A percentile compares a stretch with the other conserved stretches of the same genome.
These are phyloP conservation scores for Plasmodium yoelii DNA, from an alignment of 169 alveolate genomes.

Conservation along the genomic window DNA sequence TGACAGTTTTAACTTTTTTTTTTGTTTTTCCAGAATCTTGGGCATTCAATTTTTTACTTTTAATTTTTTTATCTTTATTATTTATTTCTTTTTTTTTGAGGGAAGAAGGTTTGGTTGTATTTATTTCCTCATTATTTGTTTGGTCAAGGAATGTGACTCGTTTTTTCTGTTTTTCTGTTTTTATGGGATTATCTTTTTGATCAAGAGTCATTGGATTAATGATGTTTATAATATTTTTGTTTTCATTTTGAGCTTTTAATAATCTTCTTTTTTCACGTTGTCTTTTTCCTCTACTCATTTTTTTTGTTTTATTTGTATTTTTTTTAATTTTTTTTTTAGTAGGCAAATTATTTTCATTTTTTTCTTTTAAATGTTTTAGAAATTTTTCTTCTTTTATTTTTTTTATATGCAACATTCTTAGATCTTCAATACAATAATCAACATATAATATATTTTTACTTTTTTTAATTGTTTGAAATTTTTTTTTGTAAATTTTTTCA, in stretches of 20 bases:
- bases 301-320: slow-evolving; percentile 48
- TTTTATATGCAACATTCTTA: slow-evolving; percentile 74
- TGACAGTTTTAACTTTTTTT: too few relatives aligned
- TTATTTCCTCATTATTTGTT: too few relatives aligned
- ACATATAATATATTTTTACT: slow-evolving; percentile 54
- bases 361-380: slow-evolving; percentile 44
- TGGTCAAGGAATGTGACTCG: too few relatives aligned
- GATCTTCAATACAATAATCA: slow-evolving; percentile 73
- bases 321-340: slow-evolving; percentile 6
- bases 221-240: slow-evolving; percentile 28
- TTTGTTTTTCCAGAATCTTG: too few relatives aligned
- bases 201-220: not conserved
- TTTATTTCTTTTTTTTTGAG: too few relatives aligned
- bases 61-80: too few relatives aligned
- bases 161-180: too few relatives aligned
- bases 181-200: not conserved
- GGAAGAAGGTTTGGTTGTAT: too few relatives aligned
- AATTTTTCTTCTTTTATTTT: slow-evolving; percentile 72
- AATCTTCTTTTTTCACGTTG: slow-evolving; percentile 76
- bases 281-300: slow-evolving; percentile 64
- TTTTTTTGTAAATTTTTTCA: slow-evolving; percentile 58
- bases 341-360: slow-evolving; percentile 8
- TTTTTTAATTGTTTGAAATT: slow-evolving; percentile 23
- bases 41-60: too few relatives aligned
- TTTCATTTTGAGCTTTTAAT: slow-evolving; percentile 34